Conservation (phyloP, 2,329 filamentous ascomycete genomes). For the Rhynchosporium agropyri region DNA sequence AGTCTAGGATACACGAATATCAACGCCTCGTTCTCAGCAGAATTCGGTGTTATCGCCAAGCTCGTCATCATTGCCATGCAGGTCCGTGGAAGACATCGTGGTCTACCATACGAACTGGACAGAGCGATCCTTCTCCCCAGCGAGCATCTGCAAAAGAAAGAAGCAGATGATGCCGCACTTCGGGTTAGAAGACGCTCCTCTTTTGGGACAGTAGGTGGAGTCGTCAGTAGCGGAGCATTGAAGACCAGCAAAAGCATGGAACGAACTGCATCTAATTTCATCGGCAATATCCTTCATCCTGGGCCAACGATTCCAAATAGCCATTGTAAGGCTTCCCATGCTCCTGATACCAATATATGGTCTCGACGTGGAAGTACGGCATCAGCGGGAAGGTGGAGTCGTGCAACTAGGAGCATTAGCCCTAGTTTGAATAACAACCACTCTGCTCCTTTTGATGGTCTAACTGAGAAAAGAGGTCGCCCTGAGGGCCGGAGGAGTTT, state of each 20-base stretch:
- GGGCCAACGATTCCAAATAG: slow-evolving; percentile 40
- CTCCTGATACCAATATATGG: neutral
- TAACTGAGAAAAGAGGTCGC: slow-evolving; percentile 20
- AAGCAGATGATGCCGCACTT: slow-evolving; percentile 50
- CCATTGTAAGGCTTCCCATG: slow-evolving; percentile 26
- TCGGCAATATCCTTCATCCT: slow-evolving; percentile 40
- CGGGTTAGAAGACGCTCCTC: slow-evolving; percentile 29
- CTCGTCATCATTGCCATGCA: slow-evolving; percentile 71
- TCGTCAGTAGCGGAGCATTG: slow-evolving; percentile 23
- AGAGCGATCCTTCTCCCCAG: slow-evolving; percentile 70
- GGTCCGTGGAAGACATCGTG: slow-evolving; percentile 69
- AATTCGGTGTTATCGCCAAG: slow-evolving; percentile 71
- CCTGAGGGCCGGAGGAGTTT: slow-evolving; percentile 32
- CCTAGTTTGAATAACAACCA: neutral
- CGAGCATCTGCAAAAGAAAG: slow-evolving; percentile 63
- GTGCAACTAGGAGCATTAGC: slow-evolving; percentile 11
- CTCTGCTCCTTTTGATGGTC: slow-evolving; percentile 10
- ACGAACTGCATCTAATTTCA: slow-evolving; percentile 31
- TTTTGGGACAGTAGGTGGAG: slow-evolving; percentile 9
- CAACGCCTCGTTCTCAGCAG: slow-evolving; percentile 79
- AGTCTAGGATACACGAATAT: slow-evolving; percentile 77
- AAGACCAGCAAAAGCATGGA: slow-evolving; percentile 24
- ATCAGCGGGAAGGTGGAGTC: slow-evolving; percentile 12
- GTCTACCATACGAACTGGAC: slow-evolving; percentile 69
- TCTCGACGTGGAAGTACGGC: neutral